Evolutionary conservation across 2,329 filamentous ascomycete genomes (phyloP).

Genomic region (Fusarium sp.): DNA sequence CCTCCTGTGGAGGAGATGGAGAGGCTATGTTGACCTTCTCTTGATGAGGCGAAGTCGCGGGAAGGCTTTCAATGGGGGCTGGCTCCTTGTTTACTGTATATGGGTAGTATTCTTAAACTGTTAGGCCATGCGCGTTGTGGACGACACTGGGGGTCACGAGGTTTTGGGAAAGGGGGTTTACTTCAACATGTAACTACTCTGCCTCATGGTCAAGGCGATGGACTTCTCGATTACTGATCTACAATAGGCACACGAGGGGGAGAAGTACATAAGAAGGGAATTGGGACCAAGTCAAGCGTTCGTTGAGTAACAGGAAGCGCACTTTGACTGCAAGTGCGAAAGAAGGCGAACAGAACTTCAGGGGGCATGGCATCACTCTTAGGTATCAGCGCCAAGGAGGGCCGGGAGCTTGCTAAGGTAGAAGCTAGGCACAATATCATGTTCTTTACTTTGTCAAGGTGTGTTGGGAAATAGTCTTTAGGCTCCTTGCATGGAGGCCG

Average conservation of each 20-base stretch:
- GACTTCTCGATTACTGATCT: not conserved
- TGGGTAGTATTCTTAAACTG: not conserved
- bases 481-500: not conserved
- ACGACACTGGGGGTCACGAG: not conserved
- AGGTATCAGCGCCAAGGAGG: not conserved
- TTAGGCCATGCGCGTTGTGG: not conserved
- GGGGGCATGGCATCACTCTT: not conserved
- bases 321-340: not conserved
- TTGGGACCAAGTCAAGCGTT: not conserved
- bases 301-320: not conserved
- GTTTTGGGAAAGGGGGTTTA: not conserved
- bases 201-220: not conserved
- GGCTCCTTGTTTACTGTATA: not conserved
- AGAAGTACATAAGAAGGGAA: not conserved
- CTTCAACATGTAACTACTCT: not conserved
- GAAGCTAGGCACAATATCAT: not conserved
- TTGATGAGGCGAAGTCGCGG: not conserved
- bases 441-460: not conserved
- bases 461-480: not conserved
- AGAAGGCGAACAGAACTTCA: not conserved
- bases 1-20: constrained; percentile 1
- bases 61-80: not conserved
- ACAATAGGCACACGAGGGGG: not conserved
- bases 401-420: not conserved
- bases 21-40: not conserved